These are phyloP conservation scores for Gautieria morchelliformis DNA, from an alignment of 768 basidiomycete species.

Conservation along the genomic window DNA sequence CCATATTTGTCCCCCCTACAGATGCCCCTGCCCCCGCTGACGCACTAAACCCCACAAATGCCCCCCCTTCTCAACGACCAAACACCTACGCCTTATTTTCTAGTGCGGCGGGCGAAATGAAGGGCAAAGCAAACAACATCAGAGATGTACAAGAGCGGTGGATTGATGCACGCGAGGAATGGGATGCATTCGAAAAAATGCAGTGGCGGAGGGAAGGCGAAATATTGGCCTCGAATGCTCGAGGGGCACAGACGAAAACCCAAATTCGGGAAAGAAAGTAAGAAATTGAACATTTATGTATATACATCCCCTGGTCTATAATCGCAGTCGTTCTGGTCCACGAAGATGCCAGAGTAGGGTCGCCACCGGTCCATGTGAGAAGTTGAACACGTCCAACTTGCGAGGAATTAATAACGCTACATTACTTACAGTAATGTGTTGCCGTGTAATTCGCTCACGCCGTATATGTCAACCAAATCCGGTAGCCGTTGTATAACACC, in stretches of 20 bases:
- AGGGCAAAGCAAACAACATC: constrained; percentile 27
- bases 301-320: background rate
- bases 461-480: too few relatives aligned
- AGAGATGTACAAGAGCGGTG: constrained; percentile 88
- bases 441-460: too few relatives aligned
- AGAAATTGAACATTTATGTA: background rate
- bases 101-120: constrained; percentile 25
- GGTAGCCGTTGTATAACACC: too few relatives aligned
- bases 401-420: too few relatives aligned
- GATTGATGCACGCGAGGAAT: constrained; percentile 77
- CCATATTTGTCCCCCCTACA: constrained; percentile 63
- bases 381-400: too few relatives aligned
- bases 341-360: too few relatives aligned
- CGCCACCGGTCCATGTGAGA: too few relatives aligned
- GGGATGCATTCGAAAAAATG: constrained; percentile 70
- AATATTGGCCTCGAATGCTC: constrained; percentile 19
- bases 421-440: too few relatives aligned
- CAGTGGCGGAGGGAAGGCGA: constrained; percentile 76
- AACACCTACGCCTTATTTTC: constrained; percentile 64
- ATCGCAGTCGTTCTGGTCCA: background rate
- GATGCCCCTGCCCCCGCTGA: constrained; percentile 18
- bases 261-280: background rate
- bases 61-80: constrained; percentile 24
- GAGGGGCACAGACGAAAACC: background rate
- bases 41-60: constrained; percentile 12